Percentiles rank a stretch among this genome's conserved stretches.
These are phyloP conservation scores for Boletus subluridellus DNA, from an alignment of 1,284 basidiomycete genomes.

Conservation along the genomic window DNA sequence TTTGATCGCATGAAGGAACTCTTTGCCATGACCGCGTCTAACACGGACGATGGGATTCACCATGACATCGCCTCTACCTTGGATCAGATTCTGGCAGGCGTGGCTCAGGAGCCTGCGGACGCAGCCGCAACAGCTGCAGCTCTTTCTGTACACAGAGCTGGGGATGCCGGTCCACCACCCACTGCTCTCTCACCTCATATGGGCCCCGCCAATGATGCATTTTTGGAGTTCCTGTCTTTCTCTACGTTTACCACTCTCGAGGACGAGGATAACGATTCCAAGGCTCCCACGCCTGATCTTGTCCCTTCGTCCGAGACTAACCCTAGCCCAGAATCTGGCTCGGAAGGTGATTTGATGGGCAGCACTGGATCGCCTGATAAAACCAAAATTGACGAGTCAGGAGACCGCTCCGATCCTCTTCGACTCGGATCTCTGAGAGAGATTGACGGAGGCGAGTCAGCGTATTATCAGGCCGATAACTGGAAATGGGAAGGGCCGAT, in stretches of 20 bases:
- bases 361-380: slow-evolving; percentile 37
- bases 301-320: slow-evolving; percentile 67
- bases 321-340: slow-evolving; percentile 71
- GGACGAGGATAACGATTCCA: slow-evolving; percentile 60
- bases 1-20: slow-evolving; percentile 61
- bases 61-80: slow-evolving; percentile 58
- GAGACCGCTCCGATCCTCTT: slow-evolving; percentile 46
- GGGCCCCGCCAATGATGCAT: slow-evolving; percentile 35
- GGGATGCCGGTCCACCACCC: slow-evolving; percentile 32
- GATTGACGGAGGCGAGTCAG: slow-evolving; percentile 70
- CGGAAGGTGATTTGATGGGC: slow-evolving; percentile 49
- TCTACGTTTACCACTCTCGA: slow-evolving; percentile 54
- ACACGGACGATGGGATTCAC: slow-evolving; percentile 43
- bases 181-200: slow-evolving; percentile 38
- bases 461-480: slow-evolving; percentile 58
- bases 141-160: slow-evolving; percentile 26
- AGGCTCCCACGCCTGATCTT: slow-evolving; percentile 67
- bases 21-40: slow-evolving; percentile 47
- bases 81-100: slow-evolving; percentile 59
- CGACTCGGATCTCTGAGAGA: slow-evolving; percentile 62
- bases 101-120: slow-evolving; percentile 38
- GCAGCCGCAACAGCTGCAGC: slow-evolving; percentile 36
- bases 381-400: slow-evolving; percentile 47
- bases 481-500: slow-evolving; percentile 75
- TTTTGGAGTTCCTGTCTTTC: slow-evolving; percentile 52